Base-by-base conservation (phyloP, 108 stramenopile species). In the Cyclotella atomus region DNA sequence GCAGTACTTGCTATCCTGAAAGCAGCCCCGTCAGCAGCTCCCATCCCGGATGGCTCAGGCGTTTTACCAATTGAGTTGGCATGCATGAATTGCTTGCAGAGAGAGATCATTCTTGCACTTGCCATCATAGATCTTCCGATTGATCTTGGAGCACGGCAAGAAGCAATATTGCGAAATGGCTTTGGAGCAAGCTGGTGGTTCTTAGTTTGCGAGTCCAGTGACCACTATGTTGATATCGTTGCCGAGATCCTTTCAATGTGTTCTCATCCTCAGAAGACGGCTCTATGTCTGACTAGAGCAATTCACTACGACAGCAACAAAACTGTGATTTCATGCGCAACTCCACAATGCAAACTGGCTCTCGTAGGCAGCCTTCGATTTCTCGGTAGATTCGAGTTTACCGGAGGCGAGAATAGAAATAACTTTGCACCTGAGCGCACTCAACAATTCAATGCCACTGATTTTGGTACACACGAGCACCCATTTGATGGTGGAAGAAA, bases 141-240 rank as follows among this genome's bases (percentile, higher is more conserved):
- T 65, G 88, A 90, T 53, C 77, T 92, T 38, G 85, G 87, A 49
- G 76, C 85, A 19, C 79, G 75, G 47, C 77, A 88, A 21, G 66
- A 75, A 10, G 79, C 79, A 62, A 63, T 82, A 19, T 17, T 79
- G 38, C 61, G 83, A 3, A 64, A 81, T 43, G 85, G 83, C 20
- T 87, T 66, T 80, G 94, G 93, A 32, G 82, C 74, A 59, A 92
- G 91, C 75, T 95, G 94, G 94, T 88, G 82, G 81, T 93, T 88
- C 65, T 63, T 95, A 36, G 70, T 84, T 24, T 90, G 91, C 71
- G 94, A 95, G 47, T 85, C 89, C 30, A 87, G 91, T 59, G 94
- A 95, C 66, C 62, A 71, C 55, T 86, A 84, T 59, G 77, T 84
- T 19, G 73, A 84, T 30, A 69, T 95, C 45, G 90, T 95, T 0